phyloP scores from a whole-genome alignment of 1,139 yeast species.

The Suhomyces wounanorum region DNA sequence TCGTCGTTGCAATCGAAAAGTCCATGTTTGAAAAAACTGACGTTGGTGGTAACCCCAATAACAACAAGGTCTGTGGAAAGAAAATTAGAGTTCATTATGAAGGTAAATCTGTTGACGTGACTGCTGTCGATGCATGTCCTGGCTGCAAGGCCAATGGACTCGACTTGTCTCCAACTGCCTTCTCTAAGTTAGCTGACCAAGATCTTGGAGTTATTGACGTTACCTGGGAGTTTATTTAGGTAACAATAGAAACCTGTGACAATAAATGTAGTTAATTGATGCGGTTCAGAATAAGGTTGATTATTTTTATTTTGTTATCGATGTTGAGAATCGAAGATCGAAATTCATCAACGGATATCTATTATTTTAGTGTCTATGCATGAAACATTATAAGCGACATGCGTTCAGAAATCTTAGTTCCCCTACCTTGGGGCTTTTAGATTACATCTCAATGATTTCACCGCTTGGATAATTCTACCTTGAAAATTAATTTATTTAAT shows the following conservation, averaged over 20 bases:
- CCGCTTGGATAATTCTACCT: too few relatives aligned
- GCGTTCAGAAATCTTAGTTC: too few relatives aligned
- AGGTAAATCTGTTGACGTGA: conserved; percentile 46
- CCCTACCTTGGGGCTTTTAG: too few relatives aligned
- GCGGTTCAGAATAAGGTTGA: background rate
- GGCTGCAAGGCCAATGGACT: conserved; percentile 41
- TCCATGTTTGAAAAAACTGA: conserved; percentile 25
- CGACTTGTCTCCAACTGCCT: conserved; percentile 50
- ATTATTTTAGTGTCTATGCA: too few relatives aligned
- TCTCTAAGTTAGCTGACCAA: conserved; percentile 37
- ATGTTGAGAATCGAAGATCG: too few relatives aligned
- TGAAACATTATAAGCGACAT: too few relatives aligned
- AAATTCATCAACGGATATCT: too few relatives aligned
- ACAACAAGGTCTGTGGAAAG: conserved; percentile 45
- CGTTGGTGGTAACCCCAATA: conserved; percentile 40
- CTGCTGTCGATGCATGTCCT: conserved; percentile 45
- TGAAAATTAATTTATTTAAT: background rate
- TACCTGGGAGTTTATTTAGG: conserved; percentile 26
- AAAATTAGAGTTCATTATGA: conserved; percentile 40
- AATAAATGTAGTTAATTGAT: background rate
- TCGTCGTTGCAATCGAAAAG: conserved; percentile 46
- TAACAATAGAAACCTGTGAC: background rate
- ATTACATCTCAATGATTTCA: too few relatives aligned
- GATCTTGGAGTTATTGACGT: conserved; percentile 38
- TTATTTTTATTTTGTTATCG: too few relatives aligned